Conservation (phyloP, 225 moss, liverwort and hornwort genomes). For the Pleurozium schreberi region DNA sequence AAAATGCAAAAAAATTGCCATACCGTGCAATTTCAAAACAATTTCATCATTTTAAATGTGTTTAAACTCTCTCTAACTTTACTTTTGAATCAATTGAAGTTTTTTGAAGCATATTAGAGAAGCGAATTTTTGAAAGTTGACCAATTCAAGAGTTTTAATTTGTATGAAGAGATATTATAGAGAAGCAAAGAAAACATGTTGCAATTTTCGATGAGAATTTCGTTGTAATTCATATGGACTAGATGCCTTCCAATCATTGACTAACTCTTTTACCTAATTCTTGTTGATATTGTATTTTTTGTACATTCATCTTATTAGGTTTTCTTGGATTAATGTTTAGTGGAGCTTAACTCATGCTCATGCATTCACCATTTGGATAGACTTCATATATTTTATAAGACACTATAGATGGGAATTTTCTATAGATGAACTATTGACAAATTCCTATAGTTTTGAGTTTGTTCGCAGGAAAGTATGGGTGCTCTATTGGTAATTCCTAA, state of each 20-base stretch:
- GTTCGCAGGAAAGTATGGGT: too few relatives aligned
- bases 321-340: not conserved
- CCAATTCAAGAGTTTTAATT: not conserved
- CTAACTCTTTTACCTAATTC: not conserved
- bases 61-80: not conserved
- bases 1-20: not conserved
- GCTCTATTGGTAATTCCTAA: too few relatives aligned
- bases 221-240: not conserved
- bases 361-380: not conserved
- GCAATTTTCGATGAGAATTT: not conserved
- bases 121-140: not conserved
- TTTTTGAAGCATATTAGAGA: accelerated
- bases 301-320: not conserved
- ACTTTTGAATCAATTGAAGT: not conserved
- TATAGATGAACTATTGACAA: too few relatives aligned
- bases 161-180: not conserved
- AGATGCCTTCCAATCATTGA: not conserved
- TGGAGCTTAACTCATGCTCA: not conserved
- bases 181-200: not conserved
- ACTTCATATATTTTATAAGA: too few relatives aligned
- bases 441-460: too few relatives aligned
- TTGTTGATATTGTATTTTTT: not conserved
- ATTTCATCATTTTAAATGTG: not conserved
- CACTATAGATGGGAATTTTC: too few relatives aligned
- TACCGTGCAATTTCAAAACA: not conserved